Evolutionary conservation across 352 stramenopile genomes (phyloP).

Genomic region (Pythium aphanidermatum): DNA sequence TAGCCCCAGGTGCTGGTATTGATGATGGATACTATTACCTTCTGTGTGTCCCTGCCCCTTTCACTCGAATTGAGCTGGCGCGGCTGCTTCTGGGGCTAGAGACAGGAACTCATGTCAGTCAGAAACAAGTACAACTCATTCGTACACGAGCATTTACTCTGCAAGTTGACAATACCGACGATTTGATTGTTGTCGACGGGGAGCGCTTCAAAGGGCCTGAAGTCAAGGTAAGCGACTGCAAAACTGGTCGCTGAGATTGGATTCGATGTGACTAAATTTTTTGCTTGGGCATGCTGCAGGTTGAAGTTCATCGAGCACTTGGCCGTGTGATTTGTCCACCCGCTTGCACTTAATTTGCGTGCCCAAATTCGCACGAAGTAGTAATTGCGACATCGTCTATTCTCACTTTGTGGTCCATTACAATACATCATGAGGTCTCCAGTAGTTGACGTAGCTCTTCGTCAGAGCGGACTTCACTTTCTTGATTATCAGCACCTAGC

Average conservation of each 20-base stretch:
- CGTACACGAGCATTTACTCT: constrained; percentile 31
- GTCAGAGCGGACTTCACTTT: constrained; percentile 56
- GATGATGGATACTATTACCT: constrained; percentile 35
- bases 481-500: constrained; percentile 32
- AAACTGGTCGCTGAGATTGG: too few relatives aligned
- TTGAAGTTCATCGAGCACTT: constrained; percentile 24
- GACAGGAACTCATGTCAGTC: constrained; percentile 18
- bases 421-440: constrained; percentile 20
- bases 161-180: constrained; percentile 17
- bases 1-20: constrained; percentile 21
- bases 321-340: constrained; percentile 18
- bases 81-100: constrained; percentile 29
- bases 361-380: not conserved
- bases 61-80: constrained; percentile 18
- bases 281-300: constrained; percentile 15
- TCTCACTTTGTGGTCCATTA: not conserved
- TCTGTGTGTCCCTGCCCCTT: constrained; percentile 11
- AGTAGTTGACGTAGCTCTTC: constrained; percentile 56
- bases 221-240: constrained; percentile 20
- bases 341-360: too few relatives aligned
- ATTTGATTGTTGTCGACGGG: constrained; percentile 28
- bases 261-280: not conserved
- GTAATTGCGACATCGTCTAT: not conserved
- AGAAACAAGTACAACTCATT: constrained; percentile 26
- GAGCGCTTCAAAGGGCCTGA: constrained; percentile 26